These are phyloP conservation scores for Fomitopsis serialis DNA, from an alignment of 768 basidiomycete genomes.

Conservation along the genomic window DNA sequence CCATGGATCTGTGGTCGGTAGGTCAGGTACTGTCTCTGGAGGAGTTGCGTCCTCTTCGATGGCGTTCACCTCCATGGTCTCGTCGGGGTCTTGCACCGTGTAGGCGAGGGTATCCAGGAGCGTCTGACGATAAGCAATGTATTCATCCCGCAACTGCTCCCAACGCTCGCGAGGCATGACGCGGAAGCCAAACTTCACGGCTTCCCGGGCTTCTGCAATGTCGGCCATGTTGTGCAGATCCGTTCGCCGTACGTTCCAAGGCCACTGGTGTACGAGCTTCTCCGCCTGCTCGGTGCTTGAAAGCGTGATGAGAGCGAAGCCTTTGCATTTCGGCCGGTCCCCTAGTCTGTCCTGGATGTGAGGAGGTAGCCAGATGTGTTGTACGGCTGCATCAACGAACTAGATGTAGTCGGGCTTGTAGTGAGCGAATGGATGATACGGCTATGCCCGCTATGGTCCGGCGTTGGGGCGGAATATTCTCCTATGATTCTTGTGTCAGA, in stretches of 20 bases:
- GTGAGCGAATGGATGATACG: constrained; percentile 39
- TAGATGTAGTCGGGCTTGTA: constrained; percentile 1
- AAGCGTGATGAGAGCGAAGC: constrained; percentile 70
- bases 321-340: constrained; percentile 56
- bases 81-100: neutral
- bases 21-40: neutral
- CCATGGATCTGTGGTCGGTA: constrained; percentile 4
- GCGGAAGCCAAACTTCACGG: constrained; percentile 55
- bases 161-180: constrained; percentile 51
- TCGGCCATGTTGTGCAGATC: neutral
- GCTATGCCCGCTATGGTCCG: constrained; percentile 47
- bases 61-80: neutral
- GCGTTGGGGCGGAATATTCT: constrained; percentile 57
- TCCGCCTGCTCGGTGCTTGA: constrained; percentile 33
- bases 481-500: constrained; percentile 34
- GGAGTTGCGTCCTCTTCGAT: neutral
- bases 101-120: constrained; percentile 44
- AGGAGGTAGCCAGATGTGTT: constrained; percentile 51
- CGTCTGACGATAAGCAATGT: constrained; percentile 52
- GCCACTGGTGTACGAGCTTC: constrained; percentile 47
- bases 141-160: constrained; percentile 63
- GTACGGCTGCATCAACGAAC: constrained; percentile 27
- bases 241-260: constrained; percentile 42
- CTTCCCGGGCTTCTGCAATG: constrained; percentile 31
- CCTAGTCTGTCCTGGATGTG: constrained; percentile 60